Evolutionary conservation across 2,329 filamentous ascomycete genomes (phyloP).

Genomic region (Aspergillus latus): DNA sequence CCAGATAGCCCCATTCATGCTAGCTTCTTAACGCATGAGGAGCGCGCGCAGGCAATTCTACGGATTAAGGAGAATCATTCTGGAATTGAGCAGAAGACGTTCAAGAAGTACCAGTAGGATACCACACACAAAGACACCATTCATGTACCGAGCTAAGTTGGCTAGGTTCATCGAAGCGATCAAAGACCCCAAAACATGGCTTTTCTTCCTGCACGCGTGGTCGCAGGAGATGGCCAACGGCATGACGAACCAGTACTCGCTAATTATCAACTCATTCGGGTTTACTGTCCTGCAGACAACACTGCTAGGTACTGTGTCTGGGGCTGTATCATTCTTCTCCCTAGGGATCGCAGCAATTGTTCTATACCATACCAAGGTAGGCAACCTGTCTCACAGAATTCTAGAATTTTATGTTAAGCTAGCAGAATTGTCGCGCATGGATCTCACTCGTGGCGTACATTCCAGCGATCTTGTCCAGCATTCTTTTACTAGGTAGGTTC

Average conservation of each 20-base stretch:
- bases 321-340: conserved; percentile 29
- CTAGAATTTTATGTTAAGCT: neutral
- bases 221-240: conserved; percentile 36
- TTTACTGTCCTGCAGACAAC: conserved; percentile 35
- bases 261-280: conserved; percentile 49
- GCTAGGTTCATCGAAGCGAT: conserved; percentile 33
- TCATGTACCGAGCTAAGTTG: neutral
- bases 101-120: conserved; percentile 32
- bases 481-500: conserved; percentile 31
- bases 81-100: conserved; percentile 39
- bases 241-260: conserved; percentile 45
- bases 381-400: neutral
- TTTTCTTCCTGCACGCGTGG: conserved; percentile 38
- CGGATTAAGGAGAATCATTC: conserved; percentile 40
- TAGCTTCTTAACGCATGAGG: conserved; percentile 32
- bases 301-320: conserved; percentile 25
- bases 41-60: conserved; percentile 36
- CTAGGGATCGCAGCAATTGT: conserved; percentile 30
- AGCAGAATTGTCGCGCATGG: conserved; percentile 3
- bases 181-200: conserved; percentile 35
- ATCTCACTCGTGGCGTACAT: conserved; percentile 36
- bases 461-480: conserved; percentile 38
- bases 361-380: conserved; percentile 32
- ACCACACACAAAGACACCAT: rapidly evolving
- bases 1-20: conserved; percentile 36